phyloP scores from a whole-genome alignment of 1,139 yeast species.

The Blastobotrys niveus region DNA sequence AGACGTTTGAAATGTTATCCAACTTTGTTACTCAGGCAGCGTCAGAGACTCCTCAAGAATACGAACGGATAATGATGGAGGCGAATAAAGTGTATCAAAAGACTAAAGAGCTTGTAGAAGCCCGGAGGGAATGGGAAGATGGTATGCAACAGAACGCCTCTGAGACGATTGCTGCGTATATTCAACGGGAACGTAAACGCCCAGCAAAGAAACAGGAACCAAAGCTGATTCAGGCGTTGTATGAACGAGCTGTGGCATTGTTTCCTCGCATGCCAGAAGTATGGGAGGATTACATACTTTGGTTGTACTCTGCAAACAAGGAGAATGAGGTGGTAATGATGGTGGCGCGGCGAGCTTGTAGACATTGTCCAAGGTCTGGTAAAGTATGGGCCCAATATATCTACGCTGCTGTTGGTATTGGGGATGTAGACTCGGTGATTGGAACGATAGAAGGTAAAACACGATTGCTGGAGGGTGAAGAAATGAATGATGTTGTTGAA shows the following conservation, averaged over 20 bases:
- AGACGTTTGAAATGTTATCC: constrained; percentile 43
- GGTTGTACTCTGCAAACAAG: constrained; percentile 10
- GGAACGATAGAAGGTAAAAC: no score
- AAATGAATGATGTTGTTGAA: no score
- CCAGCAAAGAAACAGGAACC: constrained; percentile 15
- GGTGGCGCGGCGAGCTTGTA: constrained; percentile 25
- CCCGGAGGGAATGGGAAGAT: constrained; percentile 25
- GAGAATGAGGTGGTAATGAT: constrained; percentile 7
- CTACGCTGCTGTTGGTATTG: background rate
- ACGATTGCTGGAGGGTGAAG: no score
- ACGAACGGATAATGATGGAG: constrained; percentile 38
- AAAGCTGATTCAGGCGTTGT: constrained; percentile 20
- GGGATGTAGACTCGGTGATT: no score
- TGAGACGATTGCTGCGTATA: constrained; percentile 30
- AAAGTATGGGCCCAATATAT: constrained; percentile 25
- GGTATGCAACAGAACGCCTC: background rate
- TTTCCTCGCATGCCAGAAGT: constrained; percentile 23
- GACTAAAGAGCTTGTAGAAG: constrained; percentile 30
- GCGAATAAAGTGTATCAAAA: constrained; percentile 38
- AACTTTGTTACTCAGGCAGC: constrained; percentile 38
- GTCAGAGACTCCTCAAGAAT: constrained; percentile 30
- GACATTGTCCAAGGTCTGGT: constrained; percentile 29
- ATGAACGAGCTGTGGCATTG: constrained; percentile 23
- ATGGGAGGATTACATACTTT: constrained; percentile 31
- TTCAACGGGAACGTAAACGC: constrained; percentile 26